A percentile compares a stretch with the other conserved stretches of the same genome.
phyloP scores from a whole-genome alignment of 2,329 filamentous ascomycete genomes.

The Fusarium pseudonygamai region DNA sequence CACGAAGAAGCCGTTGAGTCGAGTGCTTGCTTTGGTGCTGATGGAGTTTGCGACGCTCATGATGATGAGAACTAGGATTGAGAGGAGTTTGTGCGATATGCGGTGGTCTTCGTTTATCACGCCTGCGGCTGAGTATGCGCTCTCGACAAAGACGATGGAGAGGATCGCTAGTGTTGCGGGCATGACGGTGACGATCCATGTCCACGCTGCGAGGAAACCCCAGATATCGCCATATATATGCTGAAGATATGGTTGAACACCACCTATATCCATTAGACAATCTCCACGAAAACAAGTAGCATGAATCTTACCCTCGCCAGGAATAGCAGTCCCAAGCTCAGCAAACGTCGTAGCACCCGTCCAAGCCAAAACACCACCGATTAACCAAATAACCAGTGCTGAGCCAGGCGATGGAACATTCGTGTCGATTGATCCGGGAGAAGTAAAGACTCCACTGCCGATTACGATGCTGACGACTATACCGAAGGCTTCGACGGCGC shows the following conservation, averaged over 20 bases:
- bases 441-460: constrained; percentile 72
- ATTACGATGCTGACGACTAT: constrained; percentile 72
- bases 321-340: constrained; percentile 70
- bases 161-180: constrained; percentile 71
- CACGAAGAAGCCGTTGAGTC: constrained; percentile 66
- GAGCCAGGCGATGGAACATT: constrained; percentile 70
- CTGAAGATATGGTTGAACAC: constrained; percentile 70
- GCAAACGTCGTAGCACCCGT: constrained; percentile 70
- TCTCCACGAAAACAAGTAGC: accelerated
- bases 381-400: constrained; percentile 67
- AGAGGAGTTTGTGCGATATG: constrained; percentile 61
- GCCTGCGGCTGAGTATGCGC: constrained; percentile 63
- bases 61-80: constrained; percentile 57
- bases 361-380: constrained; percentile 71
- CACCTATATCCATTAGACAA: constrained; percentile 51
- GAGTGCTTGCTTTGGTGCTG: constrained; percentile 64
- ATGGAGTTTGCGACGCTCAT: constrained; percentile 64
- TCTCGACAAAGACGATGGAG: constrained; percentile 71
- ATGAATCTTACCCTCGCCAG: constrained; percentile 61
- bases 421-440: constrained; percentile 69
- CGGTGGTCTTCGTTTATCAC: constrained; percentile 55
- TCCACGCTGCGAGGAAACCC: constrained; percentile 72
- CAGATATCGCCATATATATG: constrained; percentile 69
- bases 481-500: constrained; percentile 62
- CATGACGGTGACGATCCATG: constrained; percentile 72